Evolutionary conservation across 1,284 basidiomycete species (phyloP).

Genomic region (Ceratobasidium papillatum): DNA sequence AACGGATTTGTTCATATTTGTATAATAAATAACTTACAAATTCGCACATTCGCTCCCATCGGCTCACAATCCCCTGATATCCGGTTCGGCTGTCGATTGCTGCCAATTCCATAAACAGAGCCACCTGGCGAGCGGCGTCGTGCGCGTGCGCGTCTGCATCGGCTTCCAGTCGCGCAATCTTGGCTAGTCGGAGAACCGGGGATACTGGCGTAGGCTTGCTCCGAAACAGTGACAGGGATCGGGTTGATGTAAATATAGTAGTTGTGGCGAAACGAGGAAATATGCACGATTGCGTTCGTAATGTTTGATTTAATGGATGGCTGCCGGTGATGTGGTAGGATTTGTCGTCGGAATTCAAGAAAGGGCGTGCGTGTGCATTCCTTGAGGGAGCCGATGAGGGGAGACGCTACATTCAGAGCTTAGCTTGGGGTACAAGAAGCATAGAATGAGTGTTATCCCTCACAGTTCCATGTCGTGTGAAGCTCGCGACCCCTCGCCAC

Average conservation of each 20-base stretch:
- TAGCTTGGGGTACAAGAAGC: background rate
- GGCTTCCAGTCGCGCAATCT: constrained; percentile 74
- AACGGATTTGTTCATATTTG: background rate
- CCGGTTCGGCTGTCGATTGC: constrained; percentile 70
- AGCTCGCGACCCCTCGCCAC: background rate
- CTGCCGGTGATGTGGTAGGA: background rate
- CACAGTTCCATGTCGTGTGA: background rate
- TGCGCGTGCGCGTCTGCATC: constrained; percentile 75
- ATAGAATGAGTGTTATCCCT: background rate
- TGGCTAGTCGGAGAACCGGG: constrained; percentile 69
- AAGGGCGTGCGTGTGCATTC: background rate
- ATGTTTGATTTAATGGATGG: background rate
- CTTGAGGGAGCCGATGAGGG: background rate
- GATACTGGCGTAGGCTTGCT: constrained; percentile 60
- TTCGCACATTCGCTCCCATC: constrained; percentile 83
- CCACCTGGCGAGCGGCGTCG: constrained; percentile 71
- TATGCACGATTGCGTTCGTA: background rate
- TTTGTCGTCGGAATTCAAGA: background rate
- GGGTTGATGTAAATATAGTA: background rate
- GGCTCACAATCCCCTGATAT: constrained; percentile 72
- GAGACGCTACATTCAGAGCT: background rate
- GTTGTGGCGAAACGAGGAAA: background rate
- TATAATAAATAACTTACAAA: constrained; percentile 63
- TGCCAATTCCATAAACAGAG: constrained; percentile 70
- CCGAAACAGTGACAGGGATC: constrained; percentile 40